These are phyloP conservation scores for Phytophthora melonis DNA, from an alignment of 352 stramenopile species.

Conservation along the genomic window DNA sequence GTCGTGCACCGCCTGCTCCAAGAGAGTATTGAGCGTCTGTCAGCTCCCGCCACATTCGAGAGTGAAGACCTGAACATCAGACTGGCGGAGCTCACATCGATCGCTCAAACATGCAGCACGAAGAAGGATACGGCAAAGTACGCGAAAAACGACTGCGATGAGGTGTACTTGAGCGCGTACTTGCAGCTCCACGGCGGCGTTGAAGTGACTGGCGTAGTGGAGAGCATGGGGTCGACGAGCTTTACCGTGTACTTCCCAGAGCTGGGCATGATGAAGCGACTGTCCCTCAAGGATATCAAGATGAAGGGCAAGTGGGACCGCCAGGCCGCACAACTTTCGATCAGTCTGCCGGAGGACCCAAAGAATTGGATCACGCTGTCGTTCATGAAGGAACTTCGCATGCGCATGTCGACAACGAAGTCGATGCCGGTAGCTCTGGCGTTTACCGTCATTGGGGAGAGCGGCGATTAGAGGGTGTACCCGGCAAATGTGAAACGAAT, in stretches of 20 bases:
- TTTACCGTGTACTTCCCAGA: conserved; percentile 73
- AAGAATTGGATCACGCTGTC: conserved; percentile 36
- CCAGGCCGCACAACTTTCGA: conserved; percentile 43
- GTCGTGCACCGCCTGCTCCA: conserved; percentile 81
- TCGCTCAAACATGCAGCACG: conserved; percentile 85
- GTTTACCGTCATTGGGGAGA: conserved; percentile 47
- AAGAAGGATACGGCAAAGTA: conserved; percentile 89
- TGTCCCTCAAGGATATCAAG: conserved; percentile 55
- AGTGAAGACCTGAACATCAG: conserved; percentile 31
- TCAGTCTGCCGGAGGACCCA: conserved; percentile 28
- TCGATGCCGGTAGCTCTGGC: conserved; percentile 59
- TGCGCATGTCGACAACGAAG: conserved; percentile 55
- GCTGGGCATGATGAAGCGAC: conserved; percentile 60
- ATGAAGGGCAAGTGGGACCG: conserved; percentile 46
- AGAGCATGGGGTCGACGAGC: conserved; percentile 63
- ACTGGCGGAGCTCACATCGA: conserved; percentile 51
- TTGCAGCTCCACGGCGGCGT: conserved; percentile 55
- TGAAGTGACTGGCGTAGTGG: conserved; percentile 41
- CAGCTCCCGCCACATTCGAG: background rate
- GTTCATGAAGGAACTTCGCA: conserved; percentile 56
- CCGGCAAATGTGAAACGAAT: no score
- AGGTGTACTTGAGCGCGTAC: conserved; percentile 75
- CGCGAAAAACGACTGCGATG: conserved; percentile 74
- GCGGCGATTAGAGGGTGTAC: no score
- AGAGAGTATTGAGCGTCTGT: conserved; percentile 43